Base-by-base conservation (phyloP, 106 monocot species). In the Phalaenopsis aphrodite region DNA sequence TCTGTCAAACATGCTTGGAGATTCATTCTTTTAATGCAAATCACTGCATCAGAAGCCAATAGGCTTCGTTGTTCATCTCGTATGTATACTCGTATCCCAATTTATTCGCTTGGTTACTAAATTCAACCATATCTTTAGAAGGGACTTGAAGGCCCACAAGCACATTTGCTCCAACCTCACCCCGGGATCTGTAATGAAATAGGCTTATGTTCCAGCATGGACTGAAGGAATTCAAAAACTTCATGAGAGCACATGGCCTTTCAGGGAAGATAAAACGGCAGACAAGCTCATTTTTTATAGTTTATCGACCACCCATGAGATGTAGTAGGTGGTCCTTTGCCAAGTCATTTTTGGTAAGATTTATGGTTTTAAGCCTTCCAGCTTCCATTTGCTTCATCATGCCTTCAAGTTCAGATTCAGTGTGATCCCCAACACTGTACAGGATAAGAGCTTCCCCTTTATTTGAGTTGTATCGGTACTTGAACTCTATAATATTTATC, bases 381-480 rank as follows among this genome's bases (percentile, higher is more conserved):
- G 72, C 21, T 77, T 89, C 84, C 90, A 99, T 88, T 49, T 92
- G 84, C 12, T 86, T 83, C 45, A 93, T 73, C 98, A 99, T 92
- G 49, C 55, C 89, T 78, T 80, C 77, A 42, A 99, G 90, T 18
- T 95, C 98, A 77, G 41, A 24, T 11, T 83, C 87, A 30, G 98
- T 99, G 75, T 99, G 95, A 77, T 94, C 85, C 61, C 98, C 98
- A 79, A 99, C 94, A 93, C 99, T 95, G 81, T 95, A 99, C 75
- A 99, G 88, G 85, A 99, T 89, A 83, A 95, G 89, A 83, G 99
- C 99, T 79, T 91, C 83, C 71, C 82, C 85, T 82, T 85, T 91
- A 76, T 47, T 56, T 41, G 80, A 84, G 88, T 99, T 90, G 77
- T 95, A 95, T 90, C 99, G 89, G 81, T 99, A 99, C 64, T 91